phyloP scores from a whole-genome alignment of 2,329 filamentous ascomycete genomes.

The Tolypocladium inflatum region DNA sequence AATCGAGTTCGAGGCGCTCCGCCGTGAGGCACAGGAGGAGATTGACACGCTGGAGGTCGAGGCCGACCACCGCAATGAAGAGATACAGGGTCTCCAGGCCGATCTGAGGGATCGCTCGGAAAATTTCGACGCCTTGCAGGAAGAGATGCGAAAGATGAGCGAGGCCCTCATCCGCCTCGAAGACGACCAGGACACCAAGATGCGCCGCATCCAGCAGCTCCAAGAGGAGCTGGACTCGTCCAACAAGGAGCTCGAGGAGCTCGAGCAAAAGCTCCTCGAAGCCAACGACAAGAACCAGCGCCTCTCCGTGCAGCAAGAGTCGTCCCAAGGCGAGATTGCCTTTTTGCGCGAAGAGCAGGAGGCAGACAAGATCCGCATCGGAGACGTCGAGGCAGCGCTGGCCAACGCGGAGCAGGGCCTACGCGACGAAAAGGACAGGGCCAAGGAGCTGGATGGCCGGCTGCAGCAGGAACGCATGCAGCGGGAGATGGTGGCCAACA shows the following conservation, averaged over 20 bases:
- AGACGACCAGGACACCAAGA: conserved; percentile 75
- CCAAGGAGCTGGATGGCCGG: conserved; percentile 62
- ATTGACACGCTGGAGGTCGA: conserved; percentile 61
- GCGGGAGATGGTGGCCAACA: conserved; percentile 73
- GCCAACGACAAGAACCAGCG: conserved; percentile 81
- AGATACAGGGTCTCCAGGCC: conserved; percentile 58
- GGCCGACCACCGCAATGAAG: conserved; percentile 60
- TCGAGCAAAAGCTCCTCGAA: conserved; percentile 78
- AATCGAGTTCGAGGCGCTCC: conserved; percentile 49
- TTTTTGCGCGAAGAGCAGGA: conserved; percentile 97
- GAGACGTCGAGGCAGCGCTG: conserved; percentile 77
- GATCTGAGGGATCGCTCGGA: conserved; percentile 71
- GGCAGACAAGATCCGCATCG: conserved; percentile 94
- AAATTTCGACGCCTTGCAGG: conserved; percentile 83
- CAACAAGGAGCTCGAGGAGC: conserved; percentile 75
- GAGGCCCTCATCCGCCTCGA: conserved; percentile 80
- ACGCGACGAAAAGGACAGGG: conserved; percentile 75
- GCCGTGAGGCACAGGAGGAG: conserved; percentile 55
- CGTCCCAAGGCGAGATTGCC: conserved; percentile 82
- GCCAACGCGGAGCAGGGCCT: conserved; percentile 70
- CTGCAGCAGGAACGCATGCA: conserved; percentile 75
- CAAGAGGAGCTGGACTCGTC: conserved; percentile 76
- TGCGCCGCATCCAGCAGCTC: conserved; percentile 69
- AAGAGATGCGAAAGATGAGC: conserved; percentile 87
- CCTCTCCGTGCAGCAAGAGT: conserved; percentile 84